Evolutionary conservation across 345 rosid genomes (phyloP).

Genomic region (Raphanus raphanistrum): DNA sequence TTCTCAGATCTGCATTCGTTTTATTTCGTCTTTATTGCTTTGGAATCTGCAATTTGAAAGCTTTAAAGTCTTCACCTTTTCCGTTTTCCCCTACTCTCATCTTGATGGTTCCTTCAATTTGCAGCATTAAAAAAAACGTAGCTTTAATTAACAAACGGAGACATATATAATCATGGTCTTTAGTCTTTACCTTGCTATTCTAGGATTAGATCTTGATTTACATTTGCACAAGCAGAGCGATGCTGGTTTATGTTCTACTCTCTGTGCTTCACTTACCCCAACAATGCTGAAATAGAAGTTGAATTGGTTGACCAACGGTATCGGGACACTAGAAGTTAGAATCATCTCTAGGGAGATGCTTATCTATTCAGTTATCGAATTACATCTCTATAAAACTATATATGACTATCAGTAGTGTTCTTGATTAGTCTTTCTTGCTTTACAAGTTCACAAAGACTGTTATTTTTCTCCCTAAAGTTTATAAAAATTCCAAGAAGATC

Average conservation of each 20-base stretch:
- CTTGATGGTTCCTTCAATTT: not conserved
- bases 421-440: conserved; percentile 22
- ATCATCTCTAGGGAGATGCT: conserved; percentile 7
- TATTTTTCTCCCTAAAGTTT: not conserved
- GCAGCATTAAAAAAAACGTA: conserved; percentile 4
- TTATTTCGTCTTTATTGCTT: conserved; percentile 10
- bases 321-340: not conserved
- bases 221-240: not conserved
- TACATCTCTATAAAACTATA: conserved; percentile 4
- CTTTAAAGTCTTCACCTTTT: conserved; percentile 15
- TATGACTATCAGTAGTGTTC: not conserved
- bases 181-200: not conserved
- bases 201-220: conserved; percentile 5
- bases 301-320: not conserved
- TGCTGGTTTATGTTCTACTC: conserved; percentile 13
- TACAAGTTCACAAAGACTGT: not conserved
- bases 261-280: conserved; percentile 15
- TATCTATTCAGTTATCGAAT: not conserved
- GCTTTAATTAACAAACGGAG: not conserved
- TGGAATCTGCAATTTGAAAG: not conserved
- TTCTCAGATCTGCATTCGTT: conserved; percentile 30
- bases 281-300: not conserved
- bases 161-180: not conserved
- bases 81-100: conserved; percentile 14
- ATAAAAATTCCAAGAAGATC: not conserved